Conservation (phyloP, 352 stramenopile species). For the Globisporangium sylvaticum region DNA sequence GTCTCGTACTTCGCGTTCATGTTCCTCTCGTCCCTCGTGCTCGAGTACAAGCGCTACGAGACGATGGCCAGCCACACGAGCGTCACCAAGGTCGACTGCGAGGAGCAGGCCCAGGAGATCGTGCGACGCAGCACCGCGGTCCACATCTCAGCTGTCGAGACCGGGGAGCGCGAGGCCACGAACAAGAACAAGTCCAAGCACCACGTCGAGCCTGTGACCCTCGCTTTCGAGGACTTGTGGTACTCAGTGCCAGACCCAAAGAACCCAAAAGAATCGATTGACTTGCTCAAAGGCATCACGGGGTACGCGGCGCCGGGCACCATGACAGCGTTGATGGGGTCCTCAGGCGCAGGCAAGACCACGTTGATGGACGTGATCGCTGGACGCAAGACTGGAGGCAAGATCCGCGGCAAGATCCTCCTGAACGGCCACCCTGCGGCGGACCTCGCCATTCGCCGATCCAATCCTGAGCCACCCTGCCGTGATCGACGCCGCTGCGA, state of each 20-base stretch:
- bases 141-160: not conserved
- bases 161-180: not conserved
- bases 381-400: slow-evolving; percentile 84
- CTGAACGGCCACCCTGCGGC: slow-evolving; percentile 67
- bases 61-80: slow-evolving; percentile 7
- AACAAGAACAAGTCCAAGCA: slow-evolving; percentile 1
- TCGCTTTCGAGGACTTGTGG: slow-evolving; percentile 24
- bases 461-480: slow-evolving; percentile 14
- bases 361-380: slow-evolving; percentile 93
- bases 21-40: slow-evolving; percentile 19
- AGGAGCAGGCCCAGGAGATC: slow-evolving; percentile 7
- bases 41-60: slow-evolving; percentile 26
- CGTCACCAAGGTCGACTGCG: slow-evolving; percentile 8
- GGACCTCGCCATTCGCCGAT: slow-evolving; percentile 24
- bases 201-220: slow-evolving; percentile 16
- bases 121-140: slow-evolving; percentile 8
- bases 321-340: slow-evolving; percentile 85
- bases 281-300: slow-evolving; percentile 43
- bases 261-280: slow-evolving; percentile 26
- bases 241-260: slow-evolving; percentile 25
- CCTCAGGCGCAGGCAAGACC: slow-evolving; percentile 70
- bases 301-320: slow-evolving; percentile 27
- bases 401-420: slow-evolving; percentile 68
- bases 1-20: slow-evolving; percentile 22
- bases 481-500: not conserved